Conservation (phyloP, 768 basidiomycete species). For the Boletus fagicola region DNA sequence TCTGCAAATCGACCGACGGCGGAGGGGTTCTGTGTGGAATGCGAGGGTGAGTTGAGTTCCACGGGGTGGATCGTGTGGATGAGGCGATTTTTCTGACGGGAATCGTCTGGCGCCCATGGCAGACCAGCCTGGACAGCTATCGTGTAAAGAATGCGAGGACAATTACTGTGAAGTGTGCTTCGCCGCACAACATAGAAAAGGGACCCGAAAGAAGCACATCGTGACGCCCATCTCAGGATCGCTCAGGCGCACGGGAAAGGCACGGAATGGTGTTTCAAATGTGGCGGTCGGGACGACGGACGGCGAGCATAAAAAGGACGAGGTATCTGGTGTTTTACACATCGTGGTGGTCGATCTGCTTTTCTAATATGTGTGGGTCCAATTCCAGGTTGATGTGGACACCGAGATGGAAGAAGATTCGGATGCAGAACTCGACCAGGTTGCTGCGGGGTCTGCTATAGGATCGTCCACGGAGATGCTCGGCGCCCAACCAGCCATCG, state of each 20-base stretch:
- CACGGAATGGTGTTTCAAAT: constrained; percentile 16
- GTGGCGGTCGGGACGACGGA: background rate
- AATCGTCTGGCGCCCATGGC: background rate
- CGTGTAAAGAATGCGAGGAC: constrained; percentile 71
- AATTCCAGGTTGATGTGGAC: constrained; percentile 31
- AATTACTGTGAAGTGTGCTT: constrained; percentile 85
- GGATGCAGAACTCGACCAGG: constrained; percentile 41
- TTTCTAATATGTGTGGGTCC: constrained; percentile 4
- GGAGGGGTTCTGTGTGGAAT: constrained; percentile 79
- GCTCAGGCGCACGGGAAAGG: constrained; percentile 7
- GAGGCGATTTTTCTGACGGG: background rate
- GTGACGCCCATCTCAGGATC: constrained; percentile 44
- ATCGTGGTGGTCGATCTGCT: background rate
- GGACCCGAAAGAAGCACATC: constrained; percentile 64
- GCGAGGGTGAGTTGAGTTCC: constrained; percentile 60
- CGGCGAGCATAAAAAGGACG: constrained; percentile 9
- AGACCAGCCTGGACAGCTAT: constrained; percentile 83
- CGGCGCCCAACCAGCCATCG: constrained; percentile 58
- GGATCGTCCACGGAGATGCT: constrained; percentile 35
- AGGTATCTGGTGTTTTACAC: constrained; percentile 17
- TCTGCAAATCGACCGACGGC: constrained; percentile 40
- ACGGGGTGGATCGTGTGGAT: background rate
- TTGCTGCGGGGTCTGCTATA: constrained; percentile 29
- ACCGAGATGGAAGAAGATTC: constrained; percentile 35
- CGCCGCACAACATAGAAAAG: constrained; percentile 80